A percentile compares a stretch with the other conserved stretches of the same genome.
phyloP scores from a whole-genome alignment of 2,329 filamentous ascomycete genomes.

The Aspergillus novofumigatus region DNA sequence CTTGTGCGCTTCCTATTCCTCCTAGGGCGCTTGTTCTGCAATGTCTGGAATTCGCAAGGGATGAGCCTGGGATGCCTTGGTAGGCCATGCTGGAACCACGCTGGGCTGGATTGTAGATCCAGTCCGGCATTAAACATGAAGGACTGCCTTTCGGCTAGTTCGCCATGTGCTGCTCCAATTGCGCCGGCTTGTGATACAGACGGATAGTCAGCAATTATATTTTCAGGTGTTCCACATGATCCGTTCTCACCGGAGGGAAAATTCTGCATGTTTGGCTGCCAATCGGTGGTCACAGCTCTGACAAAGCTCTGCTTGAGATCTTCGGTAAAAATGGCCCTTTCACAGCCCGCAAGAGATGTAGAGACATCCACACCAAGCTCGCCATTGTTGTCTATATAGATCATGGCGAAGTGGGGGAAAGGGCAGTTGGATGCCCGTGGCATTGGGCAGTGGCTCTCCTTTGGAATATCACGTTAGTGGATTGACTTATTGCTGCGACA shows the following conservation, averaged over 20 bases:
- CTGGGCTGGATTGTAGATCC: constrained; percentile 12
- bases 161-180: constrained; percentile 6
- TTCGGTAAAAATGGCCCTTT: constrained; percentile 31
- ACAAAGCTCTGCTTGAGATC: constrained; percentile 34
- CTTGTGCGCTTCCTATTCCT: constrained; percentile 17
- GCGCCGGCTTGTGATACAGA: neutral
- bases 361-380: constrained; percentile 30
- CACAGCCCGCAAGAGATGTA: constrained; percentile 29
- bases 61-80: constrained; percentile 22
- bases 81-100: constrained; percentile 22
- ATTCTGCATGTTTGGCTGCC: constrained; percentile 16
- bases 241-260: constrained; percentile 22
- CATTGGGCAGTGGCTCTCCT: constrained; percentile 19
- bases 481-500: constrained; percentile 1
- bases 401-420: constrained; percentile 34
- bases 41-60: constrained; percentile 29
- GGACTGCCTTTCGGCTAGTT: constrained; percentile 7
- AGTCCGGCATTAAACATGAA: constrained; percentile 10
- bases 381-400: constrained; percentile 34
- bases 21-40: constrained; percentile 24
- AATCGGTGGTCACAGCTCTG: constrained; percentile 21
- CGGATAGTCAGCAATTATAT: neutral
- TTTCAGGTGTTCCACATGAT: neutral
- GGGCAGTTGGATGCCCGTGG: constrained; percentile 19
- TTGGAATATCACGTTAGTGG: constrained; percentile 7